Evolutionary conservation across 2,329 filamentous ascomycete genomes (phyloP).

Genomic region (Botryosphaeria dothidea): DNA sequence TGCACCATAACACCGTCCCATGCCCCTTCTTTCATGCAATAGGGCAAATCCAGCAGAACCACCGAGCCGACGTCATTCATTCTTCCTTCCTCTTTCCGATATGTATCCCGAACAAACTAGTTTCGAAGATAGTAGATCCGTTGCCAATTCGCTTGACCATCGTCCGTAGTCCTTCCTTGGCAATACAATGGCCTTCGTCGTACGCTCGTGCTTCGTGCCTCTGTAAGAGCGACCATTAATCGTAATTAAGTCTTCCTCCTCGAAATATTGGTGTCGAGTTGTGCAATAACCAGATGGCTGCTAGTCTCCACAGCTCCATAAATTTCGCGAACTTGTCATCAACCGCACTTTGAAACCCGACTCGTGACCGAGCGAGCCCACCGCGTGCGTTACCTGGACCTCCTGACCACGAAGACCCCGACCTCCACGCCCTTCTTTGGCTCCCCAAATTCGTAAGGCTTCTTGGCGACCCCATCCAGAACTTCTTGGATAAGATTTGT

Average conservation of each 20-base stretch:
- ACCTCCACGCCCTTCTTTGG: conserved; percentile 50
- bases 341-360: background rate
- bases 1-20: conserved; percentile 5
- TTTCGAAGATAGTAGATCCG: background rate
- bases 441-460: conserved; percentile 48
- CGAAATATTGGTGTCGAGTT: background rate
- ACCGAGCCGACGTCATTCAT: background rate
- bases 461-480: conserved; percentile 57
- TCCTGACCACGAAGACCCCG: conserved; percentile 48
- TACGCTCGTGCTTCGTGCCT: background rate
- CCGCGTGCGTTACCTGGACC: conserved; percentile 2
- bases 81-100: background rate
- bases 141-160: background rate
- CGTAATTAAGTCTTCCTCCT: background rate
- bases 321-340: background rate
- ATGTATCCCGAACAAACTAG: background rate
- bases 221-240: background rate
- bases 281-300: background rate
- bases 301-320: background rate
- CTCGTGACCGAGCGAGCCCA: background rate
- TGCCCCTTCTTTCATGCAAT: conserved; percentile 1
- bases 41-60: background rate
- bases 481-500: conserved; percentile 61
- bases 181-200: background rate
- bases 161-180: background rate